A percentile compares a stretch with the other conserved stretches of the same genome.
Evolutionary conservation across 805 yeast genomes (phyloP).

Genomic region (baker's yeast (Saccharomyces cerevisiae)): DNA sequence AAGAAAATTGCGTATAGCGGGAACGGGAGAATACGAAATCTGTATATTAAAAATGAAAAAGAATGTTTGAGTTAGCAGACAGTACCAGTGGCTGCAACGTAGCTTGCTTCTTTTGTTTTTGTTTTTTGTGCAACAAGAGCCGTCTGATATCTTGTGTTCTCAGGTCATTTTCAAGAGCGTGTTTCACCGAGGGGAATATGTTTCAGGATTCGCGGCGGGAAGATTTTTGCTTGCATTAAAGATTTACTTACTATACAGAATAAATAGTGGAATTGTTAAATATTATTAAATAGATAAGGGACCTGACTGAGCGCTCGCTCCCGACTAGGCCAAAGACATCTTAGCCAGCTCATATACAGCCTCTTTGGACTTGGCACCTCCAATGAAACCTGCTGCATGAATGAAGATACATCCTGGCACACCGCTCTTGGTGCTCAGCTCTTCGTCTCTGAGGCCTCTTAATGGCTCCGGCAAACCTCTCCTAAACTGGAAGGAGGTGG

Average conservation of each 20-base stretch:
- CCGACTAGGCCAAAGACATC: conserved; percentile 24
- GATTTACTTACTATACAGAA: background rate
- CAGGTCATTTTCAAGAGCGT: background rate
- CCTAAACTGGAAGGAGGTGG: conserved; percentile 76
- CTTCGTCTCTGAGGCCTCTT: conserved; percentile 94
- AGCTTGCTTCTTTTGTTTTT: background rate
- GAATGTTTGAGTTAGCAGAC: background rate
- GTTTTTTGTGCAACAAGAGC: background rate
- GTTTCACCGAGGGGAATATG: background rate
- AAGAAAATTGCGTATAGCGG: background rate
- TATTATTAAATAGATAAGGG: background rate
- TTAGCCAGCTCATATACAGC: conserved; percentile 71
- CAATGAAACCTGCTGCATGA: conserved; percentile 96
- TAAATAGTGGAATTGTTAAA: background rate
- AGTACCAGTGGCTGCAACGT: background rate
- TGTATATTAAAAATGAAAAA: background rate
- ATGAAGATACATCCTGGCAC: conserved; percentile 81
- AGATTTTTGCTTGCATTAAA: background rate
- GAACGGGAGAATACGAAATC: background rate
- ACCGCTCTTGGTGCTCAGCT: conserved; percentile 63
- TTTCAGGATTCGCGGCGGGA: background rate
- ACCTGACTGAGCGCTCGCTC: too few relatives aligned
- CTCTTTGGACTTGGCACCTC: conserved; percentile 79
- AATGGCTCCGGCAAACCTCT: conserved; percentile 81
- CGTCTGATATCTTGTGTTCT: background rate